Evolutionary conservation across 129 eudicot genomes (phyloP).

Genomic region (Deinandra increscens): DNA sequence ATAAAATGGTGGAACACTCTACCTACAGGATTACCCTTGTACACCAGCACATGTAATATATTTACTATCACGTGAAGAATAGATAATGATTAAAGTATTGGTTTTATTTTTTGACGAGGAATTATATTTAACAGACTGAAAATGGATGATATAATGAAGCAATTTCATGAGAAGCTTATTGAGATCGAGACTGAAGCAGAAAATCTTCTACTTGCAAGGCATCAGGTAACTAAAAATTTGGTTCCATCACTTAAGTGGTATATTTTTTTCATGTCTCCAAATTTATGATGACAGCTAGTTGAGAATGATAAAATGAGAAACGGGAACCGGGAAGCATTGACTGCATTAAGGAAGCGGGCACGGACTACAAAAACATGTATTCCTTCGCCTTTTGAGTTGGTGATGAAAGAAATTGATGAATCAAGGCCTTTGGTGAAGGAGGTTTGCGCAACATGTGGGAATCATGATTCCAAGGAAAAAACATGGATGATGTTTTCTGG

Average conservation of each 20-base stretch:
- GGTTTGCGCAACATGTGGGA: conserved; percentile 82
- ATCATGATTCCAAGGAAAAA: conserved; percentile 66
- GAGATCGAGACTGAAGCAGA: conserved; percentile 82
- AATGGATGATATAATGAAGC: conserved; percentile 68
- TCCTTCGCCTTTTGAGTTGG: conserved; percentile 73
- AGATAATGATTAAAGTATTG: neutral
- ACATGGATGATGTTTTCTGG: conserved; percentile 78
- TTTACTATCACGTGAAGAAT: neutral
- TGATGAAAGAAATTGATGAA: conserved; percentile 69
- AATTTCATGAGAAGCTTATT: conserved; percentile 53
- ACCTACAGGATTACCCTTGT: neutral
- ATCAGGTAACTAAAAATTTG: conserved; percentile 52
- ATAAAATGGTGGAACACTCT: neutral
- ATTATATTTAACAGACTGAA: conserved; percentile 11
- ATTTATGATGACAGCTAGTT: conserved; percentile 48
- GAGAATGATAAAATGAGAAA: conserved; percentile 81
- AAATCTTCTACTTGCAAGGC: conserved; percentile 69
- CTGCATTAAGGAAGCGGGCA: conserved; percentile 77
- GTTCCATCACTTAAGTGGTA: neutral
- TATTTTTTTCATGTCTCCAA: neutral
- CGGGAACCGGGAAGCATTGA: conserved; percentile 88
- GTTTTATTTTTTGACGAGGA: neutral
- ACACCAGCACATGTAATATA: neutral
- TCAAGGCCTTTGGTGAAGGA: conserved; percentile 72
- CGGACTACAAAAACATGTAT: conserved; percentile 76